These are phyloP conservation scores for Vanrija humicola DNA, from an alignment of 1,284 basidiomycete genomes.

Conservation along the genomic window DNA sequence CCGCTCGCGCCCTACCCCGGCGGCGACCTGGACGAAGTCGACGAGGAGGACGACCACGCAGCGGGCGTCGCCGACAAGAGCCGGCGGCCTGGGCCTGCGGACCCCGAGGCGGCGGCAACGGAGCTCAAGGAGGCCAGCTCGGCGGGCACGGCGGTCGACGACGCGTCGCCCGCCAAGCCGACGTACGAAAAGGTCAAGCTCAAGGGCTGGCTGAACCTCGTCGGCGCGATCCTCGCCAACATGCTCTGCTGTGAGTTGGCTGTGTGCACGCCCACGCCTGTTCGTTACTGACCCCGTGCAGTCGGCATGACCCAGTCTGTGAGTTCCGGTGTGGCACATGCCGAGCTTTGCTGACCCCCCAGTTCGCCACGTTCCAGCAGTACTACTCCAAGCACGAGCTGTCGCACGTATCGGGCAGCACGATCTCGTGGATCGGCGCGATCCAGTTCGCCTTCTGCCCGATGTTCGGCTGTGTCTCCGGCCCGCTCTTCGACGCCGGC, in stretches of 20 bases:
- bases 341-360: too few relatives aligned
- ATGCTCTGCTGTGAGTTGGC: constrained; percentile 30
- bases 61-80: too few relatives aligned
- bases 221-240: constrained; percentile 25
- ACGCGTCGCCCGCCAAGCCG: neutral
- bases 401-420: constrained; percentile 14
- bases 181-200: constrained; percentile 1
- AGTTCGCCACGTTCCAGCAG: constrained; percentile 32
- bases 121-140: too few relatives aligned
- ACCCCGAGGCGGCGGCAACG: too few relatives aligned
- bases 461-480: constrained; percentile 52
- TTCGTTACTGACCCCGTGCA: constrained; percentile 12
- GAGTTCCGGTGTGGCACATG: constrained; percentile 5
- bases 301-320: constrained; percentile 38
- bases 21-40: too few relatives aligned
- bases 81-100: too few relatives aligned
- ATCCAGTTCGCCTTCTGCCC: constrained; percentile 58
- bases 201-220: constrained; percentile 6
- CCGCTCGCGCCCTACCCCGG: too few relatives aligned
- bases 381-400: constrained; percentile 26
- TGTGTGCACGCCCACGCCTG: constrained; percentile 17
- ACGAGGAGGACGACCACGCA: too few relatives aligned
- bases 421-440: constrained; percentile 67
- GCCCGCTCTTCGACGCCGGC: constrained; percentile 61
- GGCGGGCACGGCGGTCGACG: too few relatives aligned